A percentile compares a stretch with the other conserved stretches of the same genome.
phyloP scores from a whole-genome alignment of 129 eudicot genomes.

The Tanacetum coccineum region DNA sequence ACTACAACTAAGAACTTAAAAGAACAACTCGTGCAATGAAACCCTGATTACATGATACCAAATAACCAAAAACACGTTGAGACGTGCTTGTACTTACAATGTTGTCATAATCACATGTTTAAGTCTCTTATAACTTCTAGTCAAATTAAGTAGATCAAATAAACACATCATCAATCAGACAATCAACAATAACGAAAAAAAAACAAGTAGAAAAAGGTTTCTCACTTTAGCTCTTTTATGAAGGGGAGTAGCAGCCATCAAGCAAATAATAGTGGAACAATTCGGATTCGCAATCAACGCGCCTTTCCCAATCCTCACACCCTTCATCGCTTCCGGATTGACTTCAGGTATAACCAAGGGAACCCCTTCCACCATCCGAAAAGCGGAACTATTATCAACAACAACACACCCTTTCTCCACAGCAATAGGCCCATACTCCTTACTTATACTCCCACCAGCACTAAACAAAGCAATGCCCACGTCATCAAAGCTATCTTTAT shows the following conservation, averaged over 20 bases:
- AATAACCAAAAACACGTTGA: too few species aligned
- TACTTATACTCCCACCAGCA: constrained; percentile 91
- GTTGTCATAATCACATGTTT: too few species aligned
- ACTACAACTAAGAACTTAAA: too few species aligned
- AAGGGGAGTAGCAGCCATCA: constrained; percentile 98
- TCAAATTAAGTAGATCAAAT: too few species aligned
- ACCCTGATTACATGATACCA: too few species aligned
- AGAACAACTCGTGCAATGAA: too few species aligned
- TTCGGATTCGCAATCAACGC: constrained; percentile 91
- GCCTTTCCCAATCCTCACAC: constrained; percentile 65
- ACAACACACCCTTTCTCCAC: constrained; percentile 65
- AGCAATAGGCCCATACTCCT: constrained; percentile 85
- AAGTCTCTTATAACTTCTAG: too few species aligned
- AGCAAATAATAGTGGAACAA: constrained; percentile 92
- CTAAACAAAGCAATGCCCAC: constrained; percentile 90
- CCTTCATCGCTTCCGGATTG: constrained; percentile 81
- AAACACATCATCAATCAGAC: not conserved
- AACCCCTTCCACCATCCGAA: constrained; percentile 74
- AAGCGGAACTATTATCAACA: constrained; percentile 97
- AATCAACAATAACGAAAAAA: not conserved
- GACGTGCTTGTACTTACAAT: too few species aligned
- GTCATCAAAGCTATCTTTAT: constrained; percentile 51
- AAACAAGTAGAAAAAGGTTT: too few species aligned
- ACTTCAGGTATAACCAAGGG: constrained; percentile 96
- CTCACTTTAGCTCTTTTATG: constrained; percentile 80